Base-by-base conservation (phyloP, 148 eudicot species). In the Vaccinium darrowii region DNA sequence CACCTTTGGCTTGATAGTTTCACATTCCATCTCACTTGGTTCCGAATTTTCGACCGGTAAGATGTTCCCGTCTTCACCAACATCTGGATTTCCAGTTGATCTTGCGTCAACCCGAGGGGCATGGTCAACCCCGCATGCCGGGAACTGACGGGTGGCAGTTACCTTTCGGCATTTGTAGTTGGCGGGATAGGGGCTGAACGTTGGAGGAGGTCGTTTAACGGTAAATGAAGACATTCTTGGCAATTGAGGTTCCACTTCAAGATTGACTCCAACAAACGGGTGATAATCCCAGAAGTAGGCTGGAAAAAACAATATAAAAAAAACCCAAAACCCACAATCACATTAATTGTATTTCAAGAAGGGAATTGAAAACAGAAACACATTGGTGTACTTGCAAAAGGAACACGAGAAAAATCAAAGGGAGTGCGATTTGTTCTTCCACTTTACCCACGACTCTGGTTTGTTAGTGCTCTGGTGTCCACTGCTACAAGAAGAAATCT, bases 111-210 rank as follows among this genome's bases (percentile, higher is more conserved):
- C 4, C 47, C 0, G 57, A 69, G 67, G 16, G 54, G 73, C 23
- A 75, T 56, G 25, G 19, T 15, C 54, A 39, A 57, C 78, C 57
- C 9, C 21, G 14, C 23, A 18, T 8, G 27, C 53, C 18, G 51
- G 76, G 43, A n/a, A 33, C 53, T n/a, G 63, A 78, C 8, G 51
- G 57, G 33, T 13, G 9, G 72, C 53, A 39, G 72, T 49, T 23
- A 84, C 56, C 78, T 84, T 79, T 11, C 50, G 78, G 9, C 43
- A 52, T 71, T 79, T 84, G 36, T 69, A 52, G 30, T 79, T 67
- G 2, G 63, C 67, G 16, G 81, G 52, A 33, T 30, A 52, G 81
- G 43, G 23, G 51, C 83, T 67, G 16, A 36, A 0, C 30, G 67
- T 84, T 12, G 82, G 51, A 77, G 50, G 82, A 65, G 76, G 33